phyloP scores from a whole-genome alignment of 805 yeast species.

The Dipodascopsis uninucleata region DNA sequence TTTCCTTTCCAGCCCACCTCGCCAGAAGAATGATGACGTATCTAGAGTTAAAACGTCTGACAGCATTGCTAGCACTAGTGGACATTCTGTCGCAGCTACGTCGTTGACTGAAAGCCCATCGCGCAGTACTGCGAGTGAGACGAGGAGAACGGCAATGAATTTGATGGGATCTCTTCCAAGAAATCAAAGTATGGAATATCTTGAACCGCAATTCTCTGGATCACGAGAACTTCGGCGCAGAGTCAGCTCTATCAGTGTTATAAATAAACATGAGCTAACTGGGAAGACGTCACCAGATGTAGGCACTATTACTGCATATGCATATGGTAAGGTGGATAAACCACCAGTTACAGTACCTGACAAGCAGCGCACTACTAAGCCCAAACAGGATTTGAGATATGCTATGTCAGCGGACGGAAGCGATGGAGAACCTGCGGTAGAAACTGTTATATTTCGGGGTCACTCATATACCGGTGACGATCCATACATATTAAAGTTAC shows the following conservation, averaged over 20 bases:
- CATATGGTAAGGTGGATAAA: slow-evolving; percentile 25
- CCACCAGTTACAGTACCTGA: too few species aligned
- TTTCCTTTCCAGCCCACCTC: slow-evolving; percentile 17
- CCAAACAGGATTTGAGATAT: too few species aligned
- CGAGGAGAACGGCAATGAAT: background rate
- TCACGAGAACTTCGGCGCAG: slow-evolving; percentile 21
- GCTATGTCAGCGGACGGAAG: too few species aligned
- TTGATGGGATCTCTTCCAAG: background rate
- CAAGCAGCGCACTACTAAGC: too few species aligned
- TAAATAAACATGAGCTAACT: slow-evolving; percentile 3
- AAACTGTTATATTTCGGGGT: slow-evolving; percentile 9
- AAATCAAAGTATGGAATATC: background rate
- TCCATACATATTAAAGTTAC: slow-evolving; percentile 56
- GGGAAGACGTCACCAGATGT: slow-evolving; percentile 26
- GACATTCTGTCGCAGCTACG: background rate
- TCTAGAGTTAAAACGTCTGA: slow-evolving; percentile 6
- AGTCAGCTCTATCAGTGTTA: slow-evolving; percentile 15
- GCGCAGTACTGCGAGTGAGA: background rate
- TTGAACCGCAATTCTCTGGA: slow-evolving; percentile 12
- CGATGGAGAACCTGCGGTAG: background rate
- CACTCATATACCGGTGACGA: slow-evolving; percentile 63
- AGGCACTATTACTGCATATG: slow-evolving; percentile 21
- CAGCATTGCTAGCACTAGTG: slow-evolving; percentile 2
- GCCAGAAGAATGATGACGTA: slow-evolving; percentile 11
- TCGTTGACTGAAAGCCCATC: background rate